Conservation (phyloP, 139 green algal species). For the Penium margaritaceum region DNA sequence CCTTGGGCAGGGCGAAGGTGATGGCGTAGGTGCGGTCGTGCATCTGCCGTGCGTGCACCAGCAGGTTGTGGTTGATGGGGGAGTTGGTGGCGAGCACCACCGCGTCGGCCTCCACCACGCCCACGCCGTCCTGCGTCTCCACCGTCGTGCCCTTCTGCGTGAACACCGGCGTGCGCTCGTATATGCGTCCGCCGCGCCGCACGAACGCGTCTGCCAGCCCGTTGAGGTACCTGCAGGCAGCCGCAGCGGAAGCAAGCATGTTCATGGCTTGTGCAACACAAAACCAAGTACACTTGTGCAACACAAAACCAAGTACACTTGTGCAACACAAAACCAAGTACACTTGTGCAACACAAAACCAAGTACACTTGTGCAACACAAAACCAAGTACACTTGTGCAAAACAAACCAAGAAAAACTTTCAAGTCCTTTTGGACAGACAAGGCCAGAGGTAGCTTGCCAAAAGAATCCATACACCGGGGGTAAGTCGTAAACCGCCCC, state of each 20-base stretch:
- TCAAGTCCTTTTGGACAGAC: too few relatives aligned
- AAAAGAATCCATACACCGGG: too few relatives aligned
- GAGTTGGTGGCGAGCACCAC: slow-evolving; percentile 64
- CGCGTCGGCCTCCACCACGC: slow-evolving; percentile 31
- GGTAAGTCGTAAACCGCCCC: too few relatives aligned
- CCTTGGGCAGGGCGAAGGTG: slow-evolving; percentile 46
- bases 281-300: not conserved
- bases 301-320: too few relatives aligned
- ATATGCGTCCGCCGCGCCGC: slow-evolving; percentile 52
- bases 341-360: too few relatives aligned
- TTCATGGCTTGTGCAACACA: too few relatives aligned
- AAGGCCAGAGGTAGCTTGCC: too few relatives aligned
- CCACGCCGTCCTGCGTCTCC: slow-evolving; percentile 13
- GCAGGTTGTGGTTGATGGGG: slow-evolving; percentile 63
- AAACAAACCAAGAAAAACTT: too few relatives aligned
- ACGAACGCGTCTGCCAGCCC: slow-evolving; percentile 53
- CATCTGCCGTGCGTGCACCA: slow-evolving; percentile 58
- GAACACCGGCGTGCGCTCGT: slow-evolving; percentile 51
- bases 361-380: too few relatives aligned
- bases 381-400: too few relatives aligned
- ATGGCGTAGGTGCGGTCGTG: slow-evolving; percentile 56
- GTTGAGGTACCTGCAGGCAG: slow-evolving; percentile 43
- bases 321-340: too few relatives aligned
- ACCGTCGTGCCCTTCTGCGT: slow-evolving; percentile 8
- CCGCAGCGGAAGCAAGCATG: too few relatives aligned